Base-by-base conservation (phyloP, 352 stramenopile species). In the Phytophthora sansomeana region DNA sequence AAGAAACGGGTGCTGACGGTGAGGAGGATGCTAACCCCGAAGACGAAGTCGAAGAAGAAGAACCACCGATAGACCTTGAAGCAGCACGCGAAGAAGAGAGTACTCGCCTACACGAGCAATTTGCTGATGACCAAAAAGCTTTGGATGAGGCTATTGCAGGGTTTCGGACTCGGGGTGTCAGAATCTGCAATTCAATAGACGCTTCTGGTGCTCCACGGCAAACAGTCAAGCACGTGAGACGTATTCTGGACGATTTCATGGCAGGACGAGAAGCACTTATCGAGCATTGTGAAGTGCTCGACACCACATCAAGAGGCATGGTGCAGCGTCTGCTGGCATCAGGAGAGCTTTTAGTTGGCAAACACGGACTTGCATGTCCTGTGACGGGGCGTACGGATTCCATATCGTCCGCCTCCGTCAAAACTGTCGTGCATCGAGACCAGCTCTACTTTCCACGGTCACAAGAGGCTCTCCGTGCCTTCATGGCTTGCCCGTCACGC, bases 381-480 rank as follows among this genome's bases (percentile, higher is more conserved):
- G 50, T 88, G 17, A 75, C 72, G 35, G 67, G 67, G 14, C 47
- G 43, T 14, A 63, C 55, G 8, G 59, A 58, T 39, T 35, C 19
- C 9, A 10, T 50, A 51, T 52, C 43, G 38, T 16, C 41, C 28
- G 21, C 6, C 0, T 55, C 43, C 2, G 24, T 52, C 0, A 49
- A 44, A 5, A 64, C 68, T 17, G 67, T 91, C 3, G 36, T 80
- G 6, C 78, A 88, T 47, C 78, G 80, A n/a, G 58, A 71, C 4
- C 76, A 87, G 4, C 46, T 91, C 33, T 93, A 93, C 56, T 93
- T 93, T 36, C 76, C 78, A 29, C 19, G 44, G 36, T 78, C 63
- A 6, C 30, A 19, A 7, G 56, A 78, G 10, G 66, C 63, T 0
- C 36, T 61, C 5, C 26, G 55, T 17, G 36, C 62, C 8, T 76